Evolutionary conservation across 176 grass and related monocot species (phyloP).

Genomic region (Rhynchospora breviuscula): DNA sequence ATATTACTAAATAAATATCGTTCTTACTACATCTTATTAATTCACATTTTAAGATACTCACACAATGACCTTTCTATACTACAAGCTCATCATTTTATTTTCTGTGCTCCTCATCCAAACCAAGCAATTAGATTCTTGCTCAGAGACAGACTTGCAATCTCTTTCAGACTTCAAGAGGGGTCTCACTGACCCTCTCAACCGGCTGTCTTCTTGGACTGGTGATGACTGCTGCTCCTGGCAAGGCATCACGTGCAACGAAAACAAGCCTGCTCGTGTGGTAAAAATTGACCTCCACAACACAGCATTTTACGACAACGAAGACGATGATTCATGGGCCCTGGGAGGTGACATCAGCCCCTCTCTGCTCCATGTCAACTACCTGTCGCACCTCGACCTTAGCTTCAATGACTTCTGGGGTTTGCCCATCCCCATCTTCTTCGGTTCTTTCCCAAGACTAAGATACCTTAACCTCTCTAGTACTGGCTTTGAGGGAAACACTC

Average conservation of each 20-base stretch:
- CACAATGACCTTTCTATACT: slow-evolving; percentile 4
- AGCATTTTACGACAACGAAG: background rate
- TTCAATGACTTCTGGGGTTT: slow-evolving; percentile 19
- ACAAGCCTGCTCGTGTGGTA: slow-evolving; percentile 11
- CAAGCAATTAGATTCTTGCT: slow-evolving; percentile 13
- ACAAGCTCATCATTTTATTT: slow-evolving; percentile 2
- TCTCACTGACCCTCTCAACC: slow-evolving; percentile 4
- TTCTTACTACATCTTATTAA: background rate
- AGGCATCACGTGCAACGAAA: slow-evolving; percentile 6
- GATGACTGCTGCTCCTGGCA: slow-evolving; percentile 20
- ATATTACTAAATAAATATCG: background rate
- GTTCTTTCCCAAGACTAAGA: slow-evolving; percentile 19
- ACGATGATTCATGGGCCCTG: background rate
- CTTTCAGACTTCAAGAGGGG: slow-evolving; percentile 22
- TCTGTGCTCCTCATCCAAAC: background rate
- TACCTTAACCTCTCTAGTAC: slow-evolving; percentile 29
- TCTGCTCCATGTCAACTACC: slow-evolving; percentile 3
- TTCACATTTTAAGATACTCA: background rate
- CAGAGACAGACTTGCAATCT: slow-evolving; percentile 8
- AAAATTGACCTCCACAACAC: slow-evolving; percentile 1
- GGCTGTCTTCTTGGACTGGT: slow-evolving; percentile 23
- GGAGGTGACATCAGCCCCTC: slow-evolving; percentile 18
- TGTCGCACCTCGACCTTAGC: slow-evolving; percentile 29
- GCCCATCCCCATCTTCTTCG: slow-evolving; percentile 13
- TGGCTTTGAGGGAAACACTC: slow-evolving; percentile 12